Conservation (phyloP, 768 basidiomycete genomes). For the Phanerochaete carnosa region DNA sequence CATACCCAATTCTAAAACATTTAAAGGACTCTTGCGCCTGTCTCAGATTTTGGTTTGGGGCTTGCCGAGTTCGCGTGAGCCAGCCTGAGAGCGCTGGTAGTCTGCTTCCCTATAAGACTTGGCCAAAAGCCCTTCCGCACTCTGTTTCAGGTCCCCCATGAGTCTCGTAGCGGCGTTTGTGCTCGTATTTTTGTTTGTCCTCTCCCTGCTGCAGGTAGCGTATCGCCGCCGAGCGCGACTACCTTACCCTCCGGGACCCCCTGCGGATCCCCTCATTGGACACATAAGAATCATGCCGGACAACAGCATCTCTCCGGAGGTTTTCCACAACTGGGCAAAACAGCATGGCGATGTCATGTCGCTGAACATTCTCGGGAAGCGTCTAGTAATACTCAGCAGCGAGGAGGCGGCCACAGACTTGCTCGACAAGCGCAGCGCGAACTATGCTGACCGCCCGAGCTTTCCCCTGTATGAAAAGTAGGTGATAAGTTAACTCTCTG, state of each 20-base stretch:
- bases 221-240: not conserved
- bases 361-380: slow-evolving; percentile 29
- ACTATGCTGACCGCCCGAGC: slow-evolving; percentile 37
- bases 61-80: too few relatives aligned
- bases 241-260: slow-evolving; percentile 32
- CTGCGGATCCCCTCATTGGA: slow-evolving; percentile 35
- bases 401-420: slow-evolving; percentile 29
- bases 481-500: not conserved
- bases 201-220: too few relatives aligned
- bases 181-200: too few relatives aligned
- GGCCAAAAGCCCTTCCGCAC: too few relatives aligned
- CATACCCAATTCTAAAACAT: too few relatives aligned
- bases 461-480: slow-evolving; percentile 21
- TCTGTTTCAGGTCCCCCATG: too few relatives aligned
- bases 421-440: slow-evolving; percentile 32
- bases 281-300: slow-evolving; percentile 34
- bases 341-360: slow-evolving; percentile 33
- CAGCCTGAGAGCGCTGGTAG: too few relatives aligned
- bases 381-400: slow-evolving; percentile 32
- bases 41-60: too few relatives aligned
- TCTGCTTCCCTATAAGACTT: too few relatives aligned
- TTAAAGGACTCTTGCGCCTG: too few relatives aligned
- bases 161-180: too few relatives aligned
- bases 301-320: slow-evolving; percentile 21
- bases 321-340: slow-evolving; percentile 31